Evolutionary conservation across 352 stramenopile species (phyloP), one percentile per base, ranked within the genome.

Genomic region (Phytophthora colocasiae): DNA sequence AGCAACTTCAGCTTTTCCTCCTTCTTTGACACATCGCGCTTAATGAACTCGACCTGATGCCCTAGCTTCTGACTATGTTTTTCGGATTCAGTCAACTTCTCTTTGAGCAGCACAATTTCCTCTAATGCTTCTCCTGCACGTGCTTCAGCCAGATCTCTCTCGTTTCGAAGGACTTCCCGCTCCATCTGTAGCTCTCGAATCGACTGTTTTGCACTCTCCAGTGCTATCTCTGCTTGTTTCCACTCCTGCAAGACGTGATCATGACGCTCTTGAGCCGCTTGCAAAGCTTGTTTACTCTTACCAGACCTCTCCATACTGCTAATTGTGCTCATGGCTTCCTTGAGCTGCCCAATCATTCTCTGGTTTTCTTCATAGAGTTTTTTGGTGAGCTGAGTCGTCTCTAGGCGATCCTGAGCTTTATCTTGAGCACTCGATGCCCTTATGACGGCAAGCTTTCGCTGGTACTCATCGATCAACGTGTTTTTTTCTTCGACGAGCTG

Each of bases 361-460:
- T 93, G 83, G 52, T 95, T 93, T 4, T 95, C 87, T 43, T 92
- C 82, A 41, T 84, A 91, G 1, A 95, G 68, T 53, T 88, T 83
- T 59, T 84, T 83, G 58, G 92, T 89, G 2, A 87, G 61, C 11
- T 80, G 73, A 4, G 85, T 76, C 0, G 71, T 73, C 44, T 92
- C 84, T 4, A 78, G 50, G 41, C 85, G 84, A 47, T 85, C 81
- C 22, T 88, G 72, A 1, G 73, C 75, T 48, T 87, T 85, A 27
- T 66, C 63, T 32, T 87, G 72, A 11, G 75, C 78, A 29, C 74
- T 71, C 12, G 88, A 84, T 1, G 65, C 70, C 5, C 83, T 84
- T 22, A 91, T 41, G 22, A 63, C 53, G 6, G 71, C 63, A 40
- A 92, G 46, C 31, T 94, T 86, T 15, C 64, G 66, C 55, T 92